Conservation (phyloP, 352 stramenopile species). For the Phytopythium oedochilum region DNA sequence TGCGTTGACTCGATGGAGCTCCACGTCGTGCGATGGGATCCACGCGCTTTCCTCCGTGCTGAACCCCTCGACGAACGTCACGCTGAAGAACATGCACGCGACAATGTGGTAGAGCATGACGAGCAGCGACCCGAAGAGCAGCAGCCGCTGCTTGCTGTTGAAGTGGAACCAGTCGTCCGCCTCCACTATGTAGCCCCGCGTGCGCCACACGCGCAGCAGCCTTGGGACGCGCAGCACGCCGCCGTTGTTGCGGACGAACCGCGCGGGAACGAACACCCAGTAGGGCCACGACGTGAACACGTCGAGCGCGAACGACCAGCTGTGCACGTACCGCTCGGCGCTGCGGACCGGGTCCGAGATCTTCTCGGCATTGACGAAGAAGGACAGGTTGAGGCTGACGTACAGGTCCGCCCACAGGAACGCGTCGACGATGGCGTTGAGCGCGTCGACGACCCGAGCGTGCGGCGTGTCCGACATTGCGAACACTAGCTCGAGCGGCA, state of each 20-base stretch:
- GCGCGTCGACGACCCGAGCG: slow-evolving; percentile 19
- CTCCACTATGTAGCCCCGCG: slow-evolving; percentile 32
- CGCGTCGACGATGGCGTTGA: slow-evolving; percentile 27
- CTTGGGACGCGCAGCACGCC: slow-evolving; percentile 21
- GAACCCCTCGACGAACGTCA: slow-evolving; percentile 32
- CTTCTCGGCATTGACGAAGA: slow-evolving; percentile 41
- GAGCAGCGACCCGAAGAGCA: slow-evolving; percentile 30
- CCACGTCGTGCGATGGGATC: slow-evolving; percentile 21
- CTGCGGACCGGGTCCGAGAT: slow-evolving; percentile 38
- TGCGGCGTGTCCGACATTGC: slow-evolving; percentile 20
- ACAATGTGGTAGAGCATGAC: slow-evolving; percentile 56
- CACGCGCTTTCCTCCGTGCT: slow-evolving; percentile 20
- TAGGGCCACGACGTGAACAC: slow-evolving; percentile 32
- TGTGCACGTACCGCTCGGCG: slow-evolving; percentile 30
- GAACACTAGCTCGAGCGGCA: slow-evolving; percentile 50
- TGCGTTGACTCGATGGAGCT: slow-evolving; percentile 12
- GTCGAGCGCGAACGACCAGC: slow-evolving; percentile 30
- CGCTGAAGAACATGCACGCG: slow-evolving; percentile 32
- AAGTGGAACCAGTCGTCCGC: slow-evolving; percentile 35
- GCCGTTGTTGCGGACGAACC: slow-evolving; percentile 8
- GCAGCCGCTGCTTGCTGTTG: slow-evolving; percentile 34
- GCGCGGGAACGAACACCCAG: slow-evolving; percentile 20
- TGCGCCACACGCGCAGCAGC: slow-evolving; percentile 27
- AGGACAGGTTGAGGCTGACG: slow-evolving; percentile 57
- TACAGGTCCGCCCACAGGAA: slow-evolving; percentile 50